Base-by-base conservation (phyloP, 768 basidiomycete genomes). In the Lepiota subincarnata region DNA sequence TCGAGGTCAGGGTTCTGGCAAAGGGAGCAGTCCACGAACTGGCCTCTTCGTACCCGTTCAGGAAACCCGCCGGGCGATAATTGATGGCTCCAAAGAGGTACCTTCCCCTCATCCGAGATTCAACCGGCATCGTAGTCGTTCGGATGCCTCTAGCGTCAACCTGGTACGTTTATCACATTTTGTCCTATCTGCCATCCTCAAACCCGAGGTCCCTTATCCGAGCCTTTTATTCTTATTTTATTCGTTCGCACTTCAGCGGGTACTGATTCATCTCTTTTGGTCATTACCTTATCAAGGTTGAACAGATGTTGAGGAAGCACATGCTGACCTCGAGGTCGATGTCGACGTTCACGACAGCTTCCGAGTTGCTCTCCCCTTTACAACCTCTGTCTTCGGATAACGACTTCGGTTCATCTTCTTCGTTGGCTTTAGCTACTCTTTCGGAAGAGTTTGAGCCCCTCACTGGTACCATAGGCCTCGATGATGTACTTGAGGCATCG, bases 401-500 rank as follows among this genome's bases (percentile, higher is more conserved):
- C 53, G 16, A 55, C 39, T 50, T 58, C 39, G 35, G 42, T 41
- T 47, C 51, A 31, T 45, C 55, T 18, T 56, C 45, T 20, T 55
- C 52, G 18, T 45, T 59, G 38, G 26, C 51, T 53, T 24, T 53
- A 51, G 26, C 50, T 22, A 22, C 34, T 36, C 36, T 55, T 37
- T 66, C 73, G 3, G 70, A 74, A 12, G 64, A 69, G 20, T 63
- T 66, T 22, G 71, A 77, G 20, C 20, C 36, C 6, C 54, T 57
- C 37, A 69, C 80, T 12, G 79, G 83, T 55, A 73, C 81, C 10
- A 80, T 87, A 40, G 77, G 80, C 56, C 75, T 92, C 18, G 81
- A 88, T 60, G 89, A 92, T 59, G 88, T 92, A 14, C 73, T 92
- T 34, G 87, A 92, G 53, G 75, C 83, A 0, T 84, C 89, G 0